Base-by-base conservation (phyloP, 805 yeast species). In the Ogataea trehalophila region DNA sequence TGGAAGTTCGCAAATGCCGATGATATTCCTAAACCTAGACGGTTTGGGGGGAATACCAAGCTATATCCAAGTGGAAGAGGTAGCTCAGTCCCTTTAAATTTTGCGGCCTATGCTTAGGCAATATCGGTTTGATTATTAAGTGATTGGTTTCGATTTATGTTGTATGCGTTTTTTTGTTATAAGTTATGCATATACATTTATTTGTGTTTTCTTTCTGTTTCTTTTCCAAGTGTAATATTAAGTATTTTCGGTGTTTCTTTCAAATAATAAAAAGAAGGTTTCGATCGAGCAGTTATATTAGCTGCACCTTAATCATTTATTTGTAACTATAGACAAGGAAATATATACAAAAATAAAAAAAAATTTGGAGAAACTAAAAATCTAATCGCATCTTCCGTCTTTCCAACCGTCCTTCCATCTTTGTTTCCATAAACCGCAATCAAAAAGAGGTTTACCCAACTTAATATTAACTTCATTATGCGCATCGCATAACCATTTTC, bases 401-500 rank as follows among this genome's bases (percentile, higher is more conserved):
- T 85, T 85, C 97, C 96, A 90, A 0, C 97, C 97, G 57, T 88
- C 95, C 55, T 77, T 82, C 99, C 99, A 92, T 61, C 99, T 81
- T 58, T 86, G 80, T 62, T 83, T 83, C 99, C 99, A 94, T 53
- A 87, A 74, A 48, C 81, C 73, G 59, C 98, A 92, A 62, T 92
- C 90, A 62, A 94, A 94, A 47, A 71, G 72, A 6, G 87, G 88
- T 67, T 94, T 94, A 1, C 96, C 95, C 26, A 92, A 63, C 64
- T 90, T 91, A 17, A 64, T 72, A 65, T 94, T 94, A n/a, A 94
- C 98, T 35, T 79, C 87, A 61, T 94, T 94, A 68, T 94, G 99
- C 2, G 98, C 98, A 51, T 82, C 86, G 68, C 98, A 94, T 46
- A 94, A 69, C 99, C 99, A 94, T 56, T 67, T 72, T 0, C 97